Percentiles rank a stretch among this genome's conserved stretches.
Evolutionary conservation across 345 rosid species (phyloP).

Genomic region (Chamaenerion angustifolium): DNA sequence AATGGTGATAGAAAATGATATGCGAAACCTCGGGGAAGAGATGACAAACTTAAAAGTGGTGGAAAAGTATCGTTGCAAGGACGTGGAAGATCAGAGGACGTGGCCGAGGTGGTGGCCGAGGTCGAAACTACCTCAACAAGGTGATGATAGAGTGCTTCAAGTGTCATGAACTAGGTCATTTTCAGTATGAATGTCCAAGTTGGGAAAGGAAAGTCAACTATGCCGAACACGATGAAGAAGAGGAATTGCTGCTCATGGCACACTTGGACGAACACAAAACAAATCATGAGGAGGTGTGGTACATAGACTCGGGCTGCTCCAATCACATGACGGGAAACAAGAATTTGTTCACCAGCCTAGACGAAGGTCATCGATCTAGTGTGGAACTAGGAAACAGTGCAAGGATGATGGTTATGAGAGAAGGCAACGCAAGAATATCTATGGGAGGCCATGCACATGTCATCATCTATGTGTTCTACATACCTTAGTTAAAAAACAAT

Average conservation of each 20-base stretch:
- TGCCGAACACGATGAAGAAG: background rate
- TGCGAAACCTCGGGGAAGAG: background rate
- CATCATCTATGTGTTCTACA: no score
- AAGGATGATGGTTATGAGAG: background rate
- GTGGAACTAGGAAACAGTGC: background rate
- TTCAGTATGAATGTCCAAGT: background rate
- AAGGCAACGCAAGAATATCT: no score
- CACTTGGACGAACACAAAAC: background rate
- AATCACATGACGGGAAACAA: constrained; percentile 8
- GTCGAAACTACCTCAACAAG: background rate
- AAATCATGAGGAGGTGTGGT: background rate
- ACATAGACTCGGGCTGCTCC: background rate
- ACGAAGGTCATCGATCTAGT: background rate
- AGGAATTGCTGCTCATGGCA: background rate
- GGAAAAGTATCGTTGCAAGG: background rate
- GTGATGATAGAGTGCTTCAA: background rate
- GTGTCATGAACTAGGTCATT: background rate
- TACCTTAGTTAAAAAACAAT: no score
- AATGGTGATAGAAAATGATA: background rate
- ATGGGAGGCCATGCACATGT: no score
- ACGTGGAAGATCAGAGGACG: background rate
- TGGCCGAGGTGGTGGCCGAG: background rate
- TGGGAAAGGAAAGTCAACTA: background rate
- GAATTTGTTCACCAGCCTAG: background rate
- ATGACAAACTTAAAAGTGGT: background rate